phyloP scores from a whole-genome alignment of 2,329 filamentous ascomycete genomes.

The Fusarium globosum region DNA sequence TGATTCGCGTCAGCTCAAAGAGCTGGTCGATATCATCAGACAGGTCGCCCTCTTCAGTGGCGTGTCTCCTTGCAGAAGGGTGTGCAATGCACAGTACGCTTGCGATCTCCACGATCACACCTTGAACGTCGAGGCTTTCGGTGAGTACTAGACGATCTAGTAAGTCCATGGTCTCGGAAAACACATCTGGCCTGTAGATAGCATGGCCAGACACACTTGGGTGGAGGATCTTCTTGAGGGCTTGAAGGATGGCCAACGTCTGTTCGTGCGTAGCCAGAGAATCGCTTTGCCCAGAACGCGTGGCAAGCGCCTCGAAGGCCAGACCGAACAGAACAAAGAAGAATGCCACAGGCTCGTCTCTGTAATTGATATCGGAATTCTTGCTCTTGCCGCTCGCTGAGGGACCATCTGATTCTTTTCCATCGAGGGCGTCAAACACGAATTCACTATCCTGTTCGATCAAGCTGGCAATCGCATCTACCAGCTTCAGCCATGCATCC shows the following conservation, averaged over 20 bases:
- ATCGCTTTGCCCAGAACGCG: slow-evolving; percentile 67
- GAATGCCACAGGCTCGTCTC: slow-evolving; percentile 96
- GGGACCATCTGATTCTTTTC: slow-evolving; percentile 71
- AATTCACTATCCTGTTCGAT: slow-evolving; percentile 98
- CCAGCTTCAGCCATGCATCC: slow-evolving; percentile 94
- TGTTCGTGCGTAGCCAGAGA: slow-evolving; percentile 78
- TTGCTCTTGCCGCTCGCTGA: slow-evolving; percentile 65
- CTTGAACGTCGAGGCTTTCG: slow-evolving; percentile 87
- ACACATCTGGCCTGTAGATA: slow-evolving; percentile 95
- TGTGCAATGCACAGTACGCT: slow-evolving; percentile 90
- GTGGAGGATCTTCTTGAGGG: slow-evolving; percentile 92
- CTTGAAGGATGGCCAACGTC: slow-evolving; percentile 87
- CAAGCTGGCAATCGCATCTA: slow-evolving; percentile 95
- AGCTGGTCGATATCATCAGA: slow-evolving; percentile 98
- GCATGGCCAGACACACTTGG: slow-evolving; percentile 96
- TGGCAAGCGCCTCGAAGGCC: slow-evolving; percentile 93
- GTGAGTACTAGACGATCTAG: slow-evolving; percentile 93
- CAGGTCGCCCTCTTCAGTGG: slow-evolving; percentile 76
- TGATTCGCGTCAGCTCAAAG: slow-evolving; percentile 95
- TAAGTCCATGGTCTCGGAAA: slow-evolving; percentile 96
- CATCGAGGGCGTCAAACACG: slow-evolving; percentile 95
- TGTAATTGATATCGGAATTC: slow-evolving; percentile 90
- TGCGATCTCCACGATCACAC: slow-evolving; percentile 93
- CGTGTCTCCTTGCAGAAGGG: slow-evolving; percentile 77
- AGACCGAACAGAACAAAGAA: slow-evolving; percentile 98